Base-by-base conservation (phyloP, 148 eudicot species). In the Dianthus caryophyllus region DNA sequence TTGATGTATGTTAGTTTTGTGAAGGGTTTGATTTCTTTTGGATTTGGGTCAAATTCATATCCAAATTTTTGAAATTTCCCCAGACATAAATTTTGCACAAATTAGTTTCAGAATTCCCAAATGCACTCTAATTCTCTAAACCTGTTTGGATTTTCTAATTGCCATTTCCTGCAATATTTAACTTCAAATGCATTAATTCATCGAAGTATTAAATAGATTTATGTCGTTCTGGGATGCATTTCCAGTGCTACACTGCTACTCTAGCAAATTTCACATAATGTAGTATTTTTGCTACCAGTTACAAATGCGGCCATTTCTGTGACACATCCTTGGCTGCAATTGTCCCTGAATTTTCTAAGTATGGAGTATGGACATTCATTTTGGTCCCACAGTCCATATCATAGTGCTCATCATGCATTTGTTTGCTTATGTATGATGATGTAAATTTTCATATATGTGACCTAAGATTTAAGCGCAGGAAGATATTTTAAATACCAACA, bases 291-390 rank as follows among this genome's bases (percentile, higher is more conserved):
- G 54, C 31, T 39, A 63, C 67, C 5, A 2, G 36, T 14, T 20
- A 48, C 10, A 6, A 9, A 14, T 15, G 26, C 9, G 0, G 20
- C 36, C 17, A 0, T 26, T 27, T 63, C 66, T 39, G 11, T 25
- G 52, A 44, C 18, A 43, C 21, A 20, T 31, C 15, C 21, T 63
- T 24, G 20, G 50, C 60, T 12, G 38, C 46, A 49, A 15, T 36
- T 71, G 48, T 30, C 33, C 61, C 49, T 70, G 66, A 60, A 30
- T 29, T 59, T 49, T 48, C 9, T 4, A 10, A 46, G 49, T 33
- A 17, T 17, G 6, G 13, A 67, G 33, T 29, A 20, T 70, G 30
- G 57, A 5, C 36, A 31, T 21, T 44, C 17, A 15, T 56, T 47
- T 27, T 47, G 36, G 43, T 27, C 36, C 51, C 61, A 61, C 39